These are phyloP conservation scores for Asterophora lycoperdoides DNA, from an alignment of 768 basidiomycete species.

Conservation along the genomic window DNA sequence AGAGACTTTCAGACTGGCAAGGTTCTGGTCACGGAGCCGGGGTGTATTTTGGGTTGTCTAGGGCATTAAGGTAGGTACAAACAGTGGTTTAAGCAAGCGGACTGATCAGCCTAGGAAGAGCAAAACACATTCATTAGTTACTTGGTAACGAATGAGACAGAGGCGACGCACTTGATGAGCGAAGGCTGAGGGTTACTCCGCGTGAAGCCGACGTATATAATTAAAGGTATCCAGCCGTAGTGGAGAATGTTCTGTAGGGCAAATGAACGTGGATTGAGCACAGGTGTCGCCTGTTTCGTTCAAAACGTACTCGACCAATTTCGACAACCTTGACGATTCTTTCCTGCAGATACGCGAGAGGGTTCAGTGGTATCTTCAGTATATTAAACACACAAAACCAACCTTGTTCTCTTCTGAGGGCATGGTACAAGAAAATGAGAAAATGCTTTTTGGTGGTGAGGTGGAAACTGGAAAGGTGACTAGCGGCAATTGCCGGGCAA, in stretches of 20 bases:
- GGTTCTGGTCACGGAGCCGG: neutral
- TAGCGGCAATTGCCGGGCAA: constrained; percentile 36
- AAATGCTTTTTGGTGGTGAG: constrained; percentile 14
- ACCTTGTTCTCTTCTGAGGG: constrained; percentile 93
- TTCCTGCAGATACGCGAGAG: constrained; percentile 48
- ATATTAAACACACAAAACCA: constrained; percentile 9
- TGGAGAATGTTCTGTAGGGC: constrained; percentile 73
- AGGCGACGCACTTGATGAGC: constrained; percentile 80
- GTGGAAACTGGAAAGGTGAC: constrained; percentile 16
- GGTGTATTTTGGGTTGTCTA: constrained; percentile 18
- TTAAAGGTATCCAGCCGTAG: constrained; percentile 94
- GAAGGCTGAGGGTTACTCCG: constrained; percentile 92
- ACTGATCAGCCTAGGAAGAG: constrained; percentile 71
- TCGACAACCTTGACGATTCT: constrained; percentile 79
- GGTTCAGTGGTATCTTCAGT: neutral
- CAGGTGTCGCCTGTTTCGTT: neutral
- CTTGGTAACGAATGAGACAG: constrained; percentile 1
- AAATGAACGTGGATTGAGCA: constrained; percentile 3
- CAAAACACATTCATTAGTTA: constrained; percentile 4
- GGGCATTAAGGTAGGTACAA: constrained; percentile 26
- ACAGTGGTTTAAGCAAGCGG: constrained; percentile 64
- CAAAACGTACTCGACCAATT: constrained; percentile 64
- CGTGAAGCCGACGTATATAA: constrained; percentile 94
- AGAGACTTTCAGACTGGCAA: neutral
- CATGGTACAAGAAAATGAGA: constrained; percentile 39